Conservation (phyloP, 2,329 filamentous ascomycete species). For the Ophiocordyceps camponoti-rufipedis region DNA sequence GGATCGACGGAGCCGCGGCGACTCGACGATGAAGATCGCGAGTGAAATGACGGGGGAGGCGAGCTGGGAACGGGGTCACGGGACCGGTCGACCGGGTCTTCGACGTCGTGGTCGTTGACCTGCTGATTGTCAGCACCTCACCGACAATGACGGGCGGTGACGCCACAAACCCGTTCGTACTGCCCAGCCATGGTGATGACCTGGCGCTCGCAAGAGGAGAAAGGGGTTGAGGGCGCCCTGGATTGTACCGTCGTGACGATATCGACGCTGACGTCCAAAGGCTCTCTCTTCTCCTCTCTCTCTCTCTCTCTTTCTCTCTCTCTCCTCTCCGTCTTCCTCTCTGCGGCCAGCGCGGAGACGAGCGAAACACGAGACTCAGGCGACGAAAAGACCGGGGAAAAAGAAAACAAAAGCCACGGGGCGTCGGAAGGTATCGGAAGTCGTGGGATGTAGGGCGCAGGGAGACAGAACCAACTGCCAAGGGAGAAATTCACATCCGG, state of each 20-base stretch:
- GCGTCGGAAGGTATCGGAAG: not conserved
- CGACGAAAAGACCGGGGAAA: not conserved
- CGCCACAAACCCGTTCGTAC: constrained; percentile 34
- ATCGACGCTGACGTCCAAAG: not conserved
- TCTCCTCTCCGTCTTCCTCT: not conserved
- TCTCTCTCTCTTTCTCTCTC: not conserved
- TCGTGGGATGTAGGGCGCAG: not conserved
- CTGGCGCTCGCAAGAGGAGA: not conserved
- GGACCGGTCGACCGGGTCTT: constrained; percentile 22
- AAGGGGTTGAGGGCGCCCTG: not conserved
- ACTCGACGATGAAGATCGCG: constrained; percentile 46
- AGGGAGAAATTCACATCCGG: not conserved
- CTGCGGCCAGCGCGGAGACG: not conserved
- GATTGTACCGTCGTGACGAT: no score
- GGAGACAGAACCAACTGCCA: not conserved
- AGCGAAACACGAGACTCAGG: not conserved
- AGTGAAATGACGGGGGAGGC: constrained; percentile 74
- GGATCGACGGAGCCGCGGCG: constrained; percentile 40
- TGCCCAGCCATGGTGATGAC: constrained; percentile 28
- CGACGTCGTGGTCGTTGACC: constrained; percentile 42
- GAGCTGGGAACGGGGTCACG: constrained; percentile 32
- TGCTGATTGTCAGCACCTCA: constrained; percentile 10
- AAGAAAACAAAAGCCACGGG: not conserved
- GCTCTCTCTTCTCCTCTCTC: not conserved
- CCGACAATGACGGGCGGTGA: not conserved